phyloP scores from a whole-genome alignment of 306 rosid genomes.

The Gleditsia sinensis region DNA sequence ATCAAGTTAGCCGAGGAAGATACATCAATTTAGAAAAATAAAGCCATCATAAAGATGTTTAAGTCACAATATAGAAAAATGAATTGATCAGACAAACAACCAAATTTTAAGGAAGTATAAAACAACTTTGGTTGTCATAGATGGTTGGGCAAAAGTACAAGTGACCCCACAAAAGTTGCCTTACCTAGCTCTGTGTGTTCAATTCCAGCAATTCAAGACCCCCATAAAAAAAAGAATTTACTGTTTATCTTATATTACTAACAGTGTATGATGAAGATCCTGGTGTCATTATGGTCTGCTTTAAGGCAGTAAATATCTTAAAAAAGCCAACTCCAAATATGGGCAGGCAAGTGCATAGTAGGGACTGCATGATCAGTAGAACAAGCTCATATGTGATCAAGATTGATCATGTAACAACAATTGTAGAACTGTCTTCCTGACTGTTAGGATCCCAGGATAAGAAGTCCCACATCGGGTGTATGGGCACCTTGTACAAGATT shows the following conservation, averaged over 20 bases:
- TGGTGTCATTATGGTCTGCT: background rate
- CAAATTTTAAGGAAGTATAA: background rate
- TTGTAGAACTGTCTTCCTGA: background rate
- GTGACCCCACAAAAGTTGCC: background rate
- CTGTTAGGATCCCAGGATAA: too few species aligned
- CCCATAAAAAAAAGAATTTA: background rate
- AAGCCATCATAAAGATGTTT: background rate
- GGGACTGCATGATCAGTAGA: conserved; percentile 17
- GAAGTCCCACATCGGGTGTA: too few species aligned
- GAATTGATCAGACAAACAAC: conserved; percentile 19
- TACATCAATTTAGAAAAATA: background rate
- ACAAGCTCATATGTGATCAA: conserved; percentile 16
- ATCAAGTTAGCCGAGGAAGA: background rate
- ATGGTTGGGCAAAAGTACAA: background rate
- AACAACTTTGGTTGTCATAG: background rate
- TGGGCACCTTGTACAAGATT: too few species aligned
- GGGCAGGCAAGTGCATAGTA: background rate
- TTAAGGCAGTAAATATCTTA: background rate
- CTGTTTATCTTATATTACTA: conserved; percentile 4
- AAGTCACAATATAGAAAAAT: background rate
- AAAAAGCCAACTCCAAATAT: conserved; percentile 22
- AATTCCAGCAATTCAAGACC: conserved; percentile 4
- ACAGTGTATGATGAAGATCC: conserved; percentile 3
- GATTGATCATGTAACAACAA: conserved; percentile 7
- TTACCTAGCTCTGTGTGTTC: conserved; percentile 5